Base-by-base conservation (phyloP, 108 stramenopile species). In the Cyclotella sp. region DNA sequence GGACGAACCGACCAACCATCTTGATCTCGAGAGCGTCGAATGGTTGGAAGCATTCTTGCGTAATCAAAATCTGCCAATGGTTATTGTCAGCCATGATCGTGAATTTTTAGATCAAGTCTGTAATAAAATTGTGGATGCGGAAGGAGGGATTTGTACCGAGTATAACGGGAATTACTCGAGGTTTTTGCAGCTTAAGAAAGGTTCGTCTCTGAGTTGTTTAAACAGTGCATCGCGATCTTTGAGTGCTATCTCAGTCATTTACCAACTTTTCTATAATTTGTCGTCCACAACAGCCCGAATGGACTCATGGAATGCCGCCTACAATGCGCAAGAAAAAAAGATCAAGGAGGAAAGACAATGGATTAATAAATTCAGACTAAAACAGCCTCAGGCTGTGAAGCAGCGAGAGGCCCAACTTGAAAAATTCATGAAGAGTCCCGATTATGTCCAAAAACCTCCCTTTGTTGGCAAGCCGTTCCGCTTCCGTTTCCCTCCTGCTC, bases 41-140 rank as follows among this genome's bases (percentile, higher is more conserved):
- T 99, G 98, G 98, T 79, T 99, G 21, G 98, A 99, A 81, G 82
- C 81, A 49, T 99, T 98, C 76, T 80, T 99, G 55, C 79, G 89
- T 10, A 87, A 97, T 64, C 97, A 98, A 75, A 95, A 88, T 59
- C 85, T 98, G 46, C 97, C 98, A 27, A 97, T 99, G 97, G 87
- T 98, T 34, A 97, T 99, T 72, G 98, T 99, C 10, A 96, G 94
- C 70, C 98, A 99, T 77, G 98, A 99, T 91, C 92, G 98, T 69
- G 98, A 98, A 83, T 99, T 99, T 79, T 87, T 99, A 62, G 98
- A 99, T 86, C 96, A 95, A 74, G 97, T 96, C 18, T 96, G 97
- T 86, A 95, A 92, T 54, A 96, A 95, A 76, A 98, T 97, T 68
- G 96, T 98, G 2, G 97, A 98, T 68, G 91, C 92, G 3, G 97